Evolutionary conservation across 1,284 basidiomycete genomes (phyloP).

Genomic region (Moesziomyces globuligerus): DNA sequence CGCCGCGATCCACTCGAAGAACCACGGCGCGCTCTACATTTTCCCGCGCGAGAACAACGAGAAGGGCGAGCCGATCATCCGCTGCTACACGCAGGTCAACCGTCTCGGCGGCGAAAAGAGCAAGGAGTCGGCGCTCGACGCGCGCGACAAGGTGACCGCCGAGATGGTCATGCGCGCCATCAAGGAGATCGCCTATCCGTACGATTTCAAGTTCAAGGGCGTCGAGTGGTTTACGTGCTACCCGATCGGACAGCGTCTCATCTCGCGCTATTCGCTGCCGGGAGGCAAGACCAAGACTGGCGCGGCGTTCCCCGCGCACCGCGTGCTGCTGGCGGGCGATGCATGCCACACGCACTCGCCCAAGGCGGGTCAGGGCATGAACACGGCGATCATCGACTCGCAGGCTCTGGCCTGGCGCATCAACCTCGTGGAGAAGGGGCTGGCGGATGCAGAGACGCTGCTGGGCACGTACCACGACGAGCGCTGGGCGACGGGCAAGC

Average conservation of each 20-base stretch:
- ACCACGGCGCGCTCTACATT: slow-evolving; percentile 66
- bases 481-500: slow-evolving; percentile 67
- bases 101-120: slow-evolving; percentile 57
- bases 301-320: slow-evolving; percentile 47
- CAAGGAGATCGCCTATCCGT: slow-evolving; percentile 68
- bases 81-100: slow-evolving; percentile 67
- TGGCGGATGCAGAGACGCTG: slow-evolving; percentile 64
- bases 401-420: slow-evolving; percentile 69
- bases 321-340: slow-evolving; percentile 68
- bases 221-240: slow-evolving; percentile 69
- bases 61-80: slow-evolving; percentile 65
- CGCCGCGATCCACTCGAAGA: slow-evolving; percentile 62
- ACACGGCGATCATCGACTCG: slow-evolving; percentile 69
- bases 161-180: slow-evolving; percentile 68
- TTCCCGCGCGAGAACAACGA: slow-evolving; percentile 67
- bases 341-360: slow-evolving; percentile 69
- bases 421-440: slow-evolving; percentile 69
- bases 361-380: slow-evolving; percentile 69
- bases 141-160: slow-evolving; percentile 64
- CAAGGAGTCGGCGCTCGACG: slow-evolving; percentile 53
- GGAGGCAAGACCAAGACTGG: slow-evolving; percentile 31
- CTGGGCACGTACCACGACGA: slow-evolving; percentile 69
- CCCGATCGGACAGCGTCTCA: slow-evolving; percentile 61
- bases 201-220: slow-evolving; percentile 67
- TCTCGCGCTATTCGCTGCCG: slow-evolving; percentile 56